phyloP scores from a whole-genome alignment of 192 early-diverging fungal genomes.

The Backusella tarrabulga region DNA sequence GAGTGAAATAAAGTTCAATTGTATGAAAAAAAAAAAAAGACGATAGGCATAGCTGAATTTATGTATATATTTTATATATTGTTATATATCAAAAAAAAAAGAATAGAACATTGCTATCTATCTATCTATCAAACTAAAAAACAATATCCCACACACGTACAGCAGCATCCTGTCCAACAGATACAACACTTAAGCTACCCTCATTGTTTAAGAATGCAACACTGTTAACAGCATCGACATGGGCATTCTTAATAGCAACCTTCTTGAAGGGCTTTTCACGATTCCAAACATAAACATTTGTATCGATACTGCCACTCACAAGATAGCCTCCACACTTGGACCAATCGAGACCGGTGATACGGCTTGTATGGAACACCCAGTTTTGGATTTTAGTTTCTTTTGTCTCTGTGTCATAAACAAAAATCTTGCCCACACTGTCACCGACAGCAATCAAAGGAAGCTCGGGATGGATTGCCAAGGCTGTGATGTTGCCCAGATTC shows the following conservation, averaged over 20 bases:
- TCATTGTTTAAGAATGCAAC: constrained; percentile 61
- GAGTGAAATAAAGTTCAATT: too few relatives aligned
- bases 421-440: constrained; percentile 78
- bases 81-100: background rate
- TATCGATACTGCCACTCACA: constrained; percentile 84
- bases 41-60: too few relatives aligned
- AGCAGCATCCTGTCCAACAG: constrained; percentile 79
- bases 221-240: constrained; percentile 75
- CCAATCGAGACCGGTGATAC: constrained; percentile 84
- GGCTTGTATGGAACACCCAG: constrained; percentile 90
- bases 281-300: constrained; percentile 90
- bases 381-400: constrained; percentile 54
- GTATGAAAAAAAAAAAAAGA: too few relatives aligned
- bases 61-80: background rate
- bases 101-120: background rate
- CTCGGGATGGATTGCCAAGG: constrained; percentile 76
- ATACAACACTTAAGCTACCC: constrained; percentile 58
- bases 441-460: constrained; percentile 76
- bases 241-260: constrained; percentile 75
- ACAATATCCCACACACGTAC: constrained; percentile 66
- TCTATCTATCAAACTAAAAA: background rate
- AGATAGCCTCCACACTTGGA: constrained; percentile 69
- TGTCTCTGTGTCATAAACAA: constrained; percentile 61
- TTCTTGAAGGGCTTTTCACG: constrained; percentile 75
- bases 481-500: constrained; percentile 71